Evolutionary conservation across 2,329 filamentous ascomycete species (phyloP).

Genomic region (Fusarium sp.): DNA sequence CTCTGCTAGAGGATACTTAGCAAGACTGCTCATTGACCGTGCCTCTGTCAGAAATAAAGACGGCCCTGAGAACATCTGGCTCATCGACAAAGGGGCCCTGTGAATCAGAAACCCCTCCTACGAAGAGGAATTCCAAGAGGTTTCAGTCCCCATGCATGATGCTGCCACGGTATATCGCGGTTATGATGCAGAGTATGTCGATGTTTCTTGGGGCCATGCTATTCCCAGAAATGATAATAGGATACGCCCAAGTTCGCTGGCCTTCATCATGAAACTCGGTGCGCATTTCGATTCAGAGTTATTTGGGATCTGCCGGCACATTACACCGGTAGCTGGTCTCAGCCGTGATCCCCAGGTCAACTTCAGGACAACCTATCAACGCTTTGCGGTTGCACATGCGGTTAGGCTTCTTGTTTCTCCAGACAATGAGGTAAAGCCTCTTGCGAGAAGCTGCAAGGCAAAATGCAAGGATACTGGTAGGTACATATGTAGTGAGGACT

Average conservation of each 20-base stretch:
- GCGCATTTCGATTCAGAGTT: background rate
- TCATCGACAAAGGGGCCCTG: background rate
- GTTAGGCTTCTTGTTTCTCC: background rate
- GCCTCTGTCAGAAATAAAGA: background rate
- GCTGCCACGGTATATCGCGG: background rate
- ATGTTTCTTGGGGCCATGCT: background rate
- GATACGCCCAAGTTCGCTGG: background rate
- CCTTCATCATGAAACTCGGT: background rate
- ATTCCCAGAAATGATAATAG: no score
- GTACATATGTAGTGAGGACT: background rate
- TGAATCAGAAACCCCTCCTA: background rate
- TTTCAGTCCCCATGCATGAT: background rate
- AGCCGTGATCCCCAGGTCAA: no score
- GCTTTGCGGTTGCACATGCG: background rate
- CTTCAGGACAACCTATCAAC: background rate
- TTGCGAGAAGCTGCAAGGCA: background rate
- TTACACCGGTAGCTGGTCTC: fast-evolving
- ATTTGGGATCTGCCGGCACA: no score
- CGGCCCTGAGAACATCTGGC: background rate
- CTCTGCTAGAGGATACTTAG: background rate
- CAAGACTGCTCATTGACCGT: background rate
- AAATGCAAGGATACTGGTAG: background rate
- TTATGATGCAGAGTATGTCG: conserved; percentile 1
- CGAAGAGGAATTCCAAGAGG: background rate
- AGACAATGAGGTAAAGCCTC: background rate